Conservation (phyloP, 78 protist genomes). For the Monocercomonoides exilis region DNA sequence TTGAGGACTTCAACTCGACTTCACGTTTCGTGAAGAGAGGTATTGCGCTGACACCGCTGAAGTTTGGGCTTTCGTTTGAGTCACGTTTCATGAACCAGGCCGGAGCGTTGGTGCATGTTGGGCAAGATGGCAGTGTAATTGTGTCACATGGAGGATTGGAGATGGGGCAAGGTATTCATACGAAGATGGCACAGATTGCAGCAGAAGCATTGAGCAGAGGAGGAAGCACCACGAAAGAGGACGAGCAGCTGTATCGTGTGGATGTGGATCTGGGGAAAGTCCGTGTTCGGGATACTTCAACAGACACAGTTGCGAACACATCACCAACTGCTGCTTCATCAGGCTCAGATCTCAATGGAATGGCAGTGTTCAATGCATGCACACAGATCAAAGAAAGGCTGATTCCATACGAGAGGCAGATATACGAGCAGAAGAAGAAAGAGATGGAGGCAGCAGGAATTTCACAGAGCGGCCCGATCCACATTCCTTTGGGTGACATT, state of each 20-base stretch:
- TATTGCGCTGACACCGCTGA: conserved; percentile 15
- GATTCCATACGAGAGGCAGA: too few species aligned
- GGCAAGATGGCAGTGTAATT: conserved; percentile 35
- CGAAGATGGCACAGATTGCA: conserved; percentile 38
- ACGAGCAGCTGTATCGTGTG: too few species aligned
- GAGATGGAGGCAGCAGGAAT: background rate
- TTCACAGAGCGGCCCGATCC: too few species aligned
- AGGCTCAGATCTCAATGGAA: conserved; percentile 38
- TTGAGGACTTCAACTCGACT: conserved; percentile 31
- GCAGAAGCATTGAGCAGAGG: conserved; percentile 34
- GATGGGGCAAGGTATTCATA: conserved; percentile 58
- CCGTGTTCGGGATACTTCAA: conserved; percentile 21
- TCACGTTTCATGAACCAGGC: conserved; percentile 19
- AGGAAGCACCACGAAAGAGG: too few species aligned
- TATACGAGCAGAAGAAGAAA: background rate
- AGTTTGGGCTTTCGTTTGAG: conserved; percentile 40
- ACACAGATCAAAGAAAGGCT: conserved; percentile 1
- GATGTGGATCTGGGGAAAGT: background rate
- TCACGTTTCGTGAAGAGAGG: conserved; percentile 48
- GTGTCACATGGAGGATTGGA: conserved; percentile 42
- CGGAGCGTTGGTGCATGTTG: conserved; percentile 15
- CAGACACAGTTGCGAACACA: conserved; percentile 20
- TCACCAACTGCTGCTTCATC: conserved; percentile 39
- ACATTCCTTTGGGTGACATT: conserved; percentile 3
- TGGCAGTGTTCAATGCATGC: conserved; percentile 40